These are phyloP conservation scores for Solanum hybrid DNA, from an alignment of 305 asterid species.

Conservation along the genomic window DNA sequence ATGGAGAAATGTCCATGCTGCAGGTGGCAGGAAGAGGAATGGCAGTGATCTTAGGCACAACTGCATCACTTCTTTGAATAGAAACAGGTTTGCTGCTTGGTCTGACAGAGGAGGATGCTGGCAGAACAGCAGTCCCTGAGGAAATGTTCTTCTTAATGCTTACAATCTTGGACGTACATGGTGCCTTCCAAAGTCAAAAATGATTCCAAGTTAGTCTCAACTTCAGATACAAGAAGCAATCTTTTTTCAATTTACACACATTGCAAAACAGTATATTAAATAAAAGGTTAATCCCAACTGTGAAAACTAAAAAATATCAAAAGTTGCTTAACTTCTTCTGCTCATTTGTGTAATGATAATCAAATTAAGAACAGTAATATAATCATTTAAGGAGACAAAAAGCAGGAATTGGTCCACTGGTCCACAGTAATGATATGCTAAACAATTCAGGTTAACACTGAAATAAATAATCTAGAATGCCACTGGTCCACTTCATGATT, in stretches of 20 bases:
- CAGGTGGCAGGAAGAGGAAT: conserved; percentile 19
- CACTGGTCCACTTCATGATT: background rate
- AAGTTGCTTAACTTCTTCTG: background rate
- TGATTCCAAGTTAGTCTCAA: background rate
- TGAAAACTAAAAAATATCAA: background rate
- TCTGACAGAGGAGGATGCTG: conserved; percentile 35
- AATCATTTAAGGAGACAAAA: background rate
- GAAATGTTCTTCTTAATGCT: conserved; percentile 59
- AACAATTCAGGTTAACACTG: background rate
- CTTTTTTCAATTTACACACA: background rate
- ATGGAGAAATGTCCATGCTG: conserved; percentile 38
- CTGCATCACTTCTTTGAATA: conserved; percentile 28
- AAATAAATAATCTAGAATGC: background rate
- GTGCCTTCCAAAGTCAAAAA: conserved; percentile 39
- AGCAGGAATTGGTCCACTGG: background rate
- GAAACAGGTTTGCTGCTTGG: conserved; percentile 34
- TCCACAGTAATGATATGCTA: background rate
- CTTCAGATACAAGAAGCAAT: background rate
- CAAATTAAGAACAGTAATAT: background rate
- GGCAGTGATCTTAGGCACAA: conserved; percentile 17
- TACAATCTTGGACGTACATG: conserved; percentile 52
- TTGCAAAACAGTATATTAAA: background rate
- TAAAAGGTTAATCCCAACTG: background rate
- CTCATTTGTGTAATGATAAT: background rate
- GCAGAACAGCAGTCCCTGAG: conserved; percentile 19